phyloP scores from a whole-genome alignment of 2,329 filamentous ascomycete genomes.

The Alternaria sp. region DNA sequence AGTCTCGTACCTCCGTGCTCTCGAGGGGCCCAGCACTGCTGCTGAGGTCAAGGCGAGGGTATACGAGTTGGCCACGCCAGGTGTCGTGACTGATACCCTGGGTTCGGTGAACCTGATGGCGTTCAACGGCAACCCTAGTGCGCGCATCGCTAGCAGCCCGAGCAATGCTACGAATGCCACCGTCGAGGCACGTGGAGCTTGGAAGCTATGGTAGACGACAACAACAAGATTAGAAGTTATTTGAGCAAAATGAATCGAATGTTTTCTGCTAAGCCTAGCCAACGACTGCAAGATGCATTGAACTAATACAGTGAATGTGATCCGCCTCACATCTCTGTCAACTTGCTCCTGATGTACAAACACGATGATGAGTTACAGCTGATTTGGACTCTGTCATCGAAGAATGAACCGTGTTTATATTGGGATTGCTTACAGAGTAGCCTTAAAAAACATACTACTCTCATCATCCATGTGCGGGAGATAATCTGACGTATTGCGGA shows the following conservation, averaged over 20 bases:
- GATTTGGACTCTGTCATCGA: too few species aligned
- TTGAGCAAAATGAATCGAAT: not conserved
- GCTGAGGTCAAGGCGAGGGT: constrained; percentile 34
- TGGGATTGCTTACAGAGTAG: too few species aligned
- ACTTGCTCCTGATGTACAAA: too few species aligned
- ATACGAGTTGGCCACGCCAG: constrained; percentile 30
- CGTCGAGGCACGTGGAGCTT: not conserved
- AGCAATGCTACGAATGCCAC: not conserved
- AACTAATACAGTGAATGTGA: too few species aligned
- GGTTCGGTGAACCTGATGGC: constrained; percentile 37
- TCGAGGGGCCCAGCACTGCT: constrained; percentile 48
- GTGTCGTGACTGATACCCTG: constrained; percentile 30
- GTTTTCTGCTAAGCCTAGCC: not conserved
- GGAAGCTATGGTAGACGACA: not conserved
- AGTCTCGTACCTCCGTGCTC: constrained; percentile 70
- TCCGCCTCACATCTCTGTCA: too few species aligned
- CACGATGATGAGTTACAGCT: too few species aligned
- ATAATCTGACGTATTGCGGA: too few species aligned
- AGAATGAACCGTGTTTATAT: too few species aligned
- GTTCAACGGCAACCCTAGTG: constrained; percentile 36
- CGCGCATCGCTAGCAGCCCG: not conserved
- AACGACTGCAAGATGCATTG: too few species aligned
- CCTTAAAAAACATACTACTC: too few species aligned
- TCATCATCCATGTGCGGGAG: too few species aligned
- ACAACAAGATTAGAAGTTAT: not conserved